phyloP scores from a whole-genome alignment of 768 basidiomycete species.

The Trametes meyenii region DNA sequence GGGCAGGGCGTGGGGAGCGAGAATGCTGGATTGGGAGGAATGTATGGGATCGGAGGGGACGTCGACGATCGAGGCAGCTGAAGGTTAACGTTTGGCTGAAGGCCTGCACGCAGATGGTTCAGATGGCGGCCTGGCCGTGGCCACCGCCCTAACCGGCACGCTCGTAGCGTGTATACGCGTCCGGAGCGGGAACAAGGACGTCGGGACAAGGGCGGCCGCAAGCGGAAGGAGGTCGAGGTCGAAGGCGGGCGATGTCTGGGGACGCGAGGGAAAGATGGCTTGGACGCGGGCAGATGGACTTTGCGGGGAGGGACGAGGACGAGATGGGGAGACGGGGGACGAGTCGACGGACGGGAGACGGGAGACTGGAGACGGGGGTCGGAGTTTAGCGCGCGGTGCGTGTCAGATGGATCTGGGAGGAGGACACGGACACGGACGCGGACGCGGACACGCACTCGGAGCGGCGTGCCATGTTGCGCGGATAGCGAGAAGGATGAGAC shows the following conservation, averaged over 20 bases:
- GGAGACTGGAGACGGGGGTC: background rate
- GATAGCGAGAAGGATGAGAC: constrained; percentile 2
- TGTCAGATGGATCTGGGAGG: no score
- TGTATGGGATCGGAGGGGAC: constrained; percentile 19
- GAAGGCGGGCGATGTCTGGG: no score
- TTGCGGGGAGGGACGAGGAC: background rate
- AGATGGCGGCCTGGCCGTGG: no score
- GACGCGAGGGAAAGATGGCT: no score
- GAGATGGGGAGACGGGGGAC: background rate
- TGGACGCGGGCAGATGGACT: background rate
- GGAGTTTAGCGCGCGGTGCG: background rate
- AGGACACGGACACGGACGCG: no score
- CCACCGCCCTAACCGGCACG: no score
- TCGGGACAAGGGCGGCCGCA: background rate
- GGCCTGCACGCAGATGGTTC: background rate
- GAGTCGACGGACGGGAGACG: background rate
- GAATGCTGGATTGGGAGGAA: background rate
- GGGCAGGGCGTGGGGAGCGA: no score
- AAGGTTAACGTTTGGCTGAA: constrained; percentile 18
- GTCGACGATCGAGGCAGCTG: constrained; percentile 1
- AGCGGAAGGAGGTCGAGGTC: background rate
- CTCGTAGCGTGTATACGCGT: no score
- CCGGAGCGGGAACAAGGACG: no score
- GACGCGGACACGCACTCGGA: no score
- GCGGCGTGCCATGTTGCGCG: no score